Conservation (phyloP, 78 protist species). For the Dictyostelium capitatum region DNA sequence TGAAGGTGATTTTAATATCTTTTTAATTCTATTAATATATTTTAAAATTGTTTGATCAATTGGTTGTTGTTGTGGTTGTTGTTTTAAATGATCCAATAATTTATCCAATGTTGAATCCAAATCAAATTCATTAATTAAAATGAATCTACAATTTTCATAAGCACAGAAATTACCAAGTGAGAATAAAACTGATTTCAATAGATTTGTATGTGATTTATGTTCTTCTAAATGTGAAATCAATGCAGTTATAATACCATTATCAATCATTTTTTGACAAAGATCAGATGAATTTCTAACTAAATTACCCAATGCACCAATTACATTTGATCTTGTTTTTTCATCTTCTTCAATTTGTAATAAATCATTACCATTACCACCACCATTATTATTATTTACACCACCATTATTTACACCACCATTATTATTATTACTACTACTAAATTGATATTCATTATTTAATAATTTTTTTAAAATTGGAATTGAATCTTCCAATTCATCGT, state of each 20-base stretch:
- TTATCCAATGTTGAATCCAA: constrained; percentile 13
- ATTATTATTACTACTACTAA: background rate
- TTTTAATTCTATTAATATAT: constrained; percentile 27
- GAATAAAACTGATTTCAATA: constrained; percentile 26
- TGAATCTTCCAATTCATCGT: constrained; percentile 23
- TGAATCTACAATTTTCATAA: constrained; percentile 22
- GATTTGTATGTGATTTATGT: background rate
- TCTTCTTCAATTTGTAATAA: constrained; percentile 37
- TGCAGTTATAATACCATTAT: background rate
- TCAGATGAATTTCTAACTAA: constrained; percentile 83
- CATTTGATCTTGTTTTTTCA: constrained; percentile 91
- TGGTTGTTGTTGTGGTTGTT: background rate
- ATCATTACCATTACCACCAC: background rate
- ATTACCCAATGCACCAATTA: constrained; percentile 95
- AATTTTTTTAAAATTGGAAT: constrained; percentile 14
- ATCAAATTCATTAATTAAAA: background rate
- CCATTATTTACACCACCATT: background rate
- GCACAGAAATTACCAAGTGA: constrained; percentile 39
- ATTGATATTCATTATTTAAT: constrained; percentile 23
- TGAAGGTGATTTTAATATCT: background rate
- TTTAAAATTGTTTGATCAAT: background rate
- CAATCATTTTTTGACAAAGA: constrained; percentile 35
- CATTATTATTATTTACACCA: no score
- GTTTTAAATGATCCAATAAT: background rate
- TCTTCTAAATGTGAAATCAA: background rate